Evolutionary conservation across 768 basidiomycete genomes (phyloP).

Genomic region (Tylopilus subfusipes): DNA sequence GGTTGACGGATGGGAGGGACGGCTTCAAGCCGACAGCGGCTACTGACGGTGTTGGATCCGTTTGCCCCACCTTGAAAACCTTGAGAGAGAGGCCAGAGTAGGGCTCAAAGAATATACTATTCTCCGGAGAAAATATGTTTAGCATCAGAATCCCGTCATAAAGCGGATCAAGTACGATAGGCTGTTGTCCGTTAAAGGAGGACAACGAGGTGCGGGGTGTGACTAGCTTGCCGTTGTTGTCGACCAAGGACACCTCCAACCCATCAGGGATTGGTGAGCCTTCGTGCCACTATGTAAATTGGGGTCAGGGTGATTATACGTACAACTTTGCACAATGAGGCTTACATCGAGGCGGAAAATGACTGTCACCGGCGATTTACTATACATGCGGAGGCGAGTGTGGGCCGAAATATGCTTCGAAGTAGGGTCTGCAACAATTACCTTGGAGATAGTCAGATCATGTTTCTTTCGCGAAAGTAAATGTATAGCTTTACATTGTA

Average conservation of each 20-base stretch:
- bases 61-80: not conserved
- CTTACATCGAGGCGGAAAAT: slow-evolving; percentile 2
- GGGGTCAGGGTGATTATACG: not conserved
- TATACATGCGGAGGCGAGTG: slow-evolving; percentile 9
- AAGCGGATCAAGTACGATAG: not conserved
- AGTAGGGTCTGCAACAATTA: slow-evolving; percentile 11
- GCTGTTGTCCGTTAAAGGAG: not conserved
- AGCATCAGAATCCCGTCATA: slow-evolving; percentile 8
- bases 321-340: not conserved
- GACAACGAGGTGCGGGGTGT: not conserved
- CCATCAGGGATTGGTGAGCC: not conserved
- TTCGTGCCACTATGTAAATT: not conserved
- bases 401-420: slow-evolving; percentile 1
- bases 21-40: not conserved
- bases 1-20: too few species aligned
- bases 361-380: not conserved
- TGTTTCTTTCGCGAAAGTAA: not conserved
- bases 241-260: slow-evolving; percentile 5
- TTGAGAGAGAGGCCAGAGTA: slow-evolving; percentile 10
- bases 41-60: too few species aligned
- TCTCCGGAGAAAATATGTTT: not conserved
- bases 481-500: not conserved
- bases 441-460: not conserved
- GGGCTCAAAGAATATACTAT: not conserved
- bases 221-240: not conserved